phyloP scores from a whole-genome alignment of 2,329 filamentous ascomycete genomes.

The Fusarium stilboides region DNA sequence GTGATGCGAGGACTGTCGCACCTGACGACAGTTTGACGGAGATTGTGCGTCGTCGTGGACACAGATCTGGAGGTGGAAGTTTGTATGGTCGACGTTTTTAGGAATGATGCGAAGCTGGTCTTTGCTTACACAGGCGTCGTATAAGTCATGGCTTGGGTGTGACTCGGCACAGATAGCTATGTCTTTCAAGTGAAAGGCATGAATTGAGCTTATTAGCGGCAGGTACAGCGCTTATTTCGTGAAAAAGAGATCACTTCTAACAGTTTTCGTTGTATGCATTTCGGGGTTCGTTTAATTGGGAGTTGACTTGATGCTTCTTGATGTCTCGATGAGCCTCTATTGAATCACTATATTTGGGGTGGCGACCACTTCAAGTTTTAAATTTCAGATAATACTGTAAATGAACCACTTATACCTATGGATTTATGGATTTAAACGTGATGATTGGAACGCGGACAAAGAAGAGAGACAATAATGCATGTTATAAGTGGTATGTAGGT shows the following conservation, averaged over 20 bases:
- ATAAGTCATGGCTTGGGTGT: neutral
- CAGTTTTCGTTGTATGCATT: no score
- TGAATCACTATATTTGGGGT: no score
- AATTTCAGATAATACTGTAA: no score
- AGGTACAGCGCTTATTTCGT: neutral
- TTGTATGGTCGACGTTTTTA: neutral
- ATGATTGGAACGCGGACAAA: neutral
- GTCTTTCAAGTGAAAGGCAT: neutral
- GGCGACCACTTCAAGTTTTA: no score
- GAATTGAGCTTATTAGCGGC: neutral
- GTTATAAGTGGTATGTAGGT: no score
- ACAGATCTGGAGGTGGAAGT: neutral
- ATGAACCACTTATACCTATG: no score
- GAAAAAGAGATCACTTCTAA: neutral
- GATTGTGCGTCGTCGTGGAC: neutral
- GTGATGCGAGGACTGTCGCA: neutral
- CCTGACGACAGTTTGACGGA: conserved; percentile 20
- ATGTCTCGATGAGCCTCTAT: no score
- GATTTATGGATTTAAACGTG: no score
- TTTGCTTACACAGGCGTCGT: neutral
- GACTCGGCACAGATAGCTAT: neutral
- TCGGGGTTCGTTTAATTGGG: no score
- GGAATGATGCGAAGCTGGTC: neutral
- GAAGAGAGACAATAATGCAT: neutral
- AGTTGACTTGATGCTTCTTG: neutral